These are phyloP conservation scores for Pneumocystis jirovecii DNA, from an alignment of 1,139 yeast species.

Conservation along the genomic window DNA sequence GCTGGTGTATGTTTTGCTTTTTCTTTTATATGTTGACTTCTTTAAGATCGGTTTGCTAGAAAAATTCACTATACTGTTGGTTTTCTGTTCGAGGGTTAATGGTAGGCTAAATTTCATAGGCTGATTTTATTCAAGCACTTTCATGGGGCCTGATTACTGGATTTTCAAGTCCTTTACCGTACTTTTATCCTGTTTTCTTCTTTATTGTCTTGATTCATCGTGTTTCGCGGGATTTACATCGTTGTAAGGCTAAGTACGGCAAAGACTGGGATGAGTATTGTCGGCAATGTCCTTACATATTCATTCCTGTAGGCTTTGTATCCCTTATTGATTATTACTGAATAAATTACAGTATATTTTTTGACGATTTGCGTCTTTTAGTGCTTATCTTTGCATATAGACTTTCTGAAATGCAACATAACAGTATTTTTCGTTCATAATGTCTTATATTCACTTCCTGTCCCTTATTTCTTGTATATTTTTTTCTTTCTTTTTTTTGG, in stretches of 20 bases:
- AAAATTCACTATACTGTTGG: conserved; percentile 75
- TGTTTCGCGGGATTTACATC: conserved; percentile 69
- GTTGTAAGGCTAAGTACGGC: conserved; percentile 78
- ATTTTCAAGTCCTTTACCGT: conserved; percentile 71
- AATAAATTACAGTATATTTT: background rate
- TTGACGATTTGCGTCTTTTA: background rate
- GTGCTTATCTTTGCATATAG: background rate
- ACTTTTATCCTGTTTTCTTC: conserved; percentile 91
- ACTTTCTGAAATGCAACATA: background rate
- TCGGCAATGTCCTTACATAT: conserved; percentile 79
- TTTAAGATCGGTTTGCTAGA: conserved; percentile 44
- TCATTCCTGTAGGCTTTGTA: conserved; percentile 41
- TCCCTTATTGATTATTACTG: background rate
- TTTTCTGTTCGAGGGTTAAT: background rate
- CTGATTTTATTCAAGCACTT: conserved; percentile 74
- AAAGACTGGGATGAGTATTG: conserved; percentile 82
- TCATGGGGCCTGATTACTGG: conserved; percentile 93
- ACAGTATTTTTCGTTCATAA: background rate
- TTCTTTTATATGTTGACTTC: background rate
- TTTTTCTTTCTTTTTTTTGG: background rate
- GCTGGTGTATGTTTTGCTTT: conserved; percentile 52
- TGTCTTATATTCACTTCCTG: background rate
- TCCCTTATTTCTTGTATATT: background rate
- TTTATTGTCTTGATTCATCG: conserved; percentile 76
- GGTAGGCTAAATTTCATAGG: background rate